Evolutionary conservation across 129 eudicot species (phyloP).

Genomic region (Saposhnikovia divaricata): DNA sequence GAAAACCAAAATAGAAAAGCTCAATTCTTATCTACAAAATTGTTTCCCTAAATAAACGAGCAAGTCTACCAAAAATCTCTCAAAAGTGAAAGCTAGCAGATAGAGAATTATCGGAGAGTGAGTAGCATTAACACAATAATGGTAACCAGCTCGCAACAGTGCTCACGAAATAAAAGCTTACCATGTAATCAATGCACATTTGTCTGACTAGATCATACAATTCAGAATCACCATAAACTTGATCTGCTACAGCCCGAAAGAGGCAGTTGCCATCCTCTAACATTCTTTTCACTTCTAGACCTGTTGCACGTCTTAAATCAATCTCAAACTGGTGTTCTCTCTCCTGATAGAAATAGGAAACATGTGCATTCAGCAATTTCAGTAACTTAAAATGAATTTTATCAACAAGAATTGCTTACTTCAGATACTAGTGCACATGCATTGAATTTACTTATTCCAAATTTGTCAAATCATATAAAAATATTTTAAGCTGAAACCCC

Average conservation of each 20-base stretch:
- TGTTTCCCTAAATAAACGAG: neutral
- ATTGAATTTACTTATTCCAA: neutral
- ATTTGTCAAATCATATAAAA: neutral
- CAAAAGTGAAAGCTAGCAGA: neutral
- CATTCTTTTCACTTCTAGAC: slow-evolving; percentile 94
- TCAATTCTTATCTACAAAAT: neutral
- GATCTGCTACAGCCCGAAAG: slow-evolving; percentile 99
- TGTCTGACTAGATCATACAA: slow-evolving; percentile 93
- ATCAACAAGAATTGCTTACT: neutral
- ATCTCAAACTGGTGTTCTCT: slow-evolving; percentile 93
- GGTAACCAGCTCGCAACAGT: neutral
- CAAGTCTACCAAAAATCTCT: neutral
- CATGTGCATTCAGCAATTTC: neutral
- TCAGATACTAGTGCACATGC: neutral
- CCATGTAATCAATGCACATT: slow-evolving; percentile 98
- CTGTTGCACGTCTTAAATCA: slow-evolving; percentile 76
- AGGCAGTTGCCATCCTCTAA: slow-evolving; percentile 88
- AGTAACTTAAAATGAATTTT: neutral
- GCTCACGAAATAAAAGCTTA: slow-evolving; percentile 15
- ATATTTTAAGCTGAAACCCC: neutral
- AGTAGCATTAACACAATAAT: neutral
- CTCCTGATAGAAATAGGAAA: slow-evolving; percentile 43
- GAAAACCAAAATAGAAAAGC: neutral
- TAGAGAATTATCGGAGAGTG: neutral
- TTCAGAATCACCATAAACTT: slow-evolving; percentile 95